phyloP scores from a whole-genome alignment of 306 rosid genomes.

The Gastrolobium villosum region DNA sequence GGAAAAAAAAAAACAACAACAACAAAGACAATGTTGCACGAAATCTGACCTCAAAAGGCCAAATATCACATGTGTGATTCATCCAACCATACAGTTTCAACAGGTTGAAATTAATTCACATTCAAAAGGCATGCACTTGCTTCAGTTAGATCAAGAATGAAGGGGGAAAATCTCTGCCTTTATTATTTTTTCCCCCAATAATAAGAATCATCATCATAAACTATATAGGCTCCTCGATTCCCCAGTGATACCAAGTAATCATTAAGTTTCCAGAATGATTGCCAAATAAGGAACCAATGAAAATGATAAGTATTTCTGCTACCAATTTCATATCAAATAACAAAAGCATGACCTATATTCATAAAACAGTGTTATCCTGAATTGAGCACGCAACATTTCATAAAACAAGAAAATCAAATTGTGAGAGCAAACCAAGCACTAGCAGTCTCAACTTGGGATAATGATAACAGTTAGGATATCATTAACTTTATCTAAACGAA shows the following conservation, averaged over 20 bases:
- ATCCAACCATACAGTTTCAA: background rate
- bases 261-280: background rate
- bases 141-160: background rate
- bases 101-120: background rate
- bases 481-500: constrained; percentile 14
- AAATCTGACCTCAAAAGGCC: background rate
- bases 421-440: background rate
- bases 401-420: constrained; percentile 2
- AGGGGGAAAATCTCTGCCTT: background rate
- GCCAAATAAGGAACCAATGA: background rate
- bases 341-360: background rate
- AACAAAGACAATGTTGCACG: background rate
- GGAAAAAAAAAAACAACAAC: background rate
- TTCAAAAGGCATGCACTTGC: constrained; percentile 13
- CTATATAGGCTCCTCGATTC: background rate
- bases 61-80: background rate
- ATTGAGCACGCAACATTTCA: background rate
- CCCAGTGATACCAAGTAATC: background rate
- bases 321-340: constrained; percentile 8
- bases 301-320: background rate
- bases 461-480: background rate
- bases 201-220: background rate
- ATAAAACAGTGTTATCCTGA: background rate
- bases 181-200: background rate
- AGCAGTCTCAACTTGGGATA: background rate